These are phyloP conservation scores for Talaromyces sp. DNA, from an alignment of 2,329 filamentous ascomycete genomes.

Conservation along the genomic window DNA sequence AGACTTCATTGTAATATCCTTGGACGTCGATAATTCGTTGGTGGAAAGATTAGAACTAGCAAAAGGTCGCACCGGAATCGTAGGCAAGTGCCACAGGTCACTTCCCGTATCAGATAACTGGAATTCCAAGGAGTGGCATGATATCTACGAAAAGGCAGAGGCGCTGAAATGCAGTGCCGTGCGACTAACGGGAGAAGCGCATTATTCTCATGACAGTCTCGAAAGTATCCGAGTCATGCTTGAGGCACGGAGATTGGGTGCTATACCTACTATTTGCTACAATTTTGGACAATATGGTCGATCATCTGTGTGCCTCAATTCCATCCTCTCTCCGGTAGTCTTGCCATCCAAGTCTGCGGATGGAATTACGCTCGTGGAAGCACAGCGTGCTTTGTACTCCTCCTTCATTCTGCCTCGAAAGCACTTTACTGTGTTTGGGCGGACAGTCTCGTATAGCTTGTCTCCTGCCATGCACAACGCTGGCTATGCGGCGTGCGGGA, in stretches of 20 bases:
- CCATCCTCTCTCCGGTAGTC: conserved; percentile 59
- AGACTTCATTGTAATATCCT: conserved; percentile 6
- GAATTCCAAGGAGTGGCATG: not conserved
- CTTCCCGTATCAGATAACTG: conserved; percentile 3
- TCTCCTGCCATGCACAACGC: conserved; percentile 75
- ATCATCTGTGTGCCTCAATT: conserved; percentile 63
- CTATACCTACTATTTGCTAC: conserved; percentile 57
- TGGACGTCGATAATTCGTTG: not conserved
- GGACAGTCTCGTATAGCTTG: conserved; percentile 65
- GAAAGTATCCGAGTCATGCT: conserved; percentile 41
- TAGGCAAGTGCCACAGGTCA: conserved; percentile 5
- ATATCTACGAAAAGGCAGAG: conserved; percentile 4
- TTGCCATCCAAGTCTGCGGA: conserved; percentile 43
- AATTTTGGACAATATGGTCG: conserved; percentile 62
- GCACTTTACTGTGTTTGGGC: conserved; percentile 71
- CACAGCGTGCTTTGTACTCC: conserved; percentile 61
- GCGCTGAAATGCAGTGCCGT: conserved; percentile 2
- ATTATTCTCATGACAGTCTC: conserved; percentile 1
- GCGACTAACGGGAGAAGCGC: conserved; percentile 4
- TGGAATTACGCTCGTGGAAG: conserved; percentile 57
- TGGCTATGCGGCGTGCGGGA: conserved; percentile 61
- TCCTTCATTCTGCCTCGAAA: conserved; percentile 65
- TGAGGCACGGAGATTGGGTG: conserved; percentile 56
- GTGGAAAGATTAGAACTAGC: conserved; percentile 1
- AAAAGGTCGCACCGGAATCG: conserved; percentile 3